Percentiles rank a stretch among this genome's conserved stretches.
phyloP scores from a whole-genome alignment of 2,329 filamentous ascomycete species.

The Beauveria asiatica region DNA sequence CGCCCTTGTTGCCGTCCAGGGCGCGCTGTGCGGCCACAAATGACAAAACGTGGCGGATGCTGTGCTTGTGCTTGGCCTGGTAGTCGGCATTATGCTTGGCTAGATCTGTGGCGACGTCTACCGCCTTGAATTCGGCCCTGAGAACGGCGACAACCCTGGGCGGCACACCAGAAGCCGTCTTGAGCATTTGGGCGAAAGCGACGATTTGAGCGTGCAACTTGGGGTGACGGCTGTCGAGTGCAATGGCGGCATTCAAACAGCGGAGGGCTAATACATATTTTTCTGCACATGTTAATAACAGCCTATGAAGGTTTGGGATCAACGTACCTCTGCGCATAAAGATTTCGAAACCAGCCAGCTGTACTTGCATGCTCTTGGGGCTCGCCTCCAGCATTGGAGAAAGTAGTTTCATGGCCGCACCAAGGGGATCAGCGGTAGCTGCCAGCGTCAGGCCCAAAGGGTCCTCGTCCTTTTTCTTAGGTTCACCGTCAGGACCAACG shows the following conservation, averaged over 20 bases:
- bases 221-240: slow-evolving; percentile 60
- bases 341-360: slow-evolving; percentile 83
- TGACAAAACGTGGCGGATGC: slow-evolving; percentile 53
- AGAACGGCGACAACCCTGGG: slow-evolving; percentile 61
- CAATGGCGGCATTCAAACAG: slow-evolving; percentile 66
- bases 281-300: slow-evolving; percentile 37
- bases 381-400: slow-evolving; percentile 73
- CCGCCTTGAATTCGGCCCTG: slow-evolving; percentile 55
- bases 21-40: slow-evolving; percentile 51
- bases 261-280: slow-evolving; percentile 84
- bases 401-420: slow-evolving; percentile 82
- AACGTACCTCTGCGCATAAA: slow-evolving; percentile 72
- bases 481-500: slow-evolving; percentile 48
- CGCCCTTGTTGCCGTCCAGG: slow-evolving; percentile 47
- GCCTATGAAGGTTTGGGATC: not conserved
- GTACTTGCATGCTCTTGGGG: slow-evolving; percentile 70
- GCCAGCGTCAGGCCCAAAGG: slow-evolving; percentile 74
- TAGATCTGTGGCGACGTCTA: slow-evolving; percentile 47
- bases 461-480: slow-evolving; percentile 85
- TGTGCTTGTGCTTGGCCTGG: slow-evolving; percentile 51
- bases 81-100: slow-evolving; percentile 60
- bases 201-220: slow-evolving; percentile 68
- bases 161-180: slow-evolving; percentile 48
- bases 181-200: slow-evolving; percentile 57
- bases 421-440: slow-evolving; percentile 72